phyloP scores from a whole-genome alignment of 306 rosid genomes.

The Lathyrus aphaca region DNA sequence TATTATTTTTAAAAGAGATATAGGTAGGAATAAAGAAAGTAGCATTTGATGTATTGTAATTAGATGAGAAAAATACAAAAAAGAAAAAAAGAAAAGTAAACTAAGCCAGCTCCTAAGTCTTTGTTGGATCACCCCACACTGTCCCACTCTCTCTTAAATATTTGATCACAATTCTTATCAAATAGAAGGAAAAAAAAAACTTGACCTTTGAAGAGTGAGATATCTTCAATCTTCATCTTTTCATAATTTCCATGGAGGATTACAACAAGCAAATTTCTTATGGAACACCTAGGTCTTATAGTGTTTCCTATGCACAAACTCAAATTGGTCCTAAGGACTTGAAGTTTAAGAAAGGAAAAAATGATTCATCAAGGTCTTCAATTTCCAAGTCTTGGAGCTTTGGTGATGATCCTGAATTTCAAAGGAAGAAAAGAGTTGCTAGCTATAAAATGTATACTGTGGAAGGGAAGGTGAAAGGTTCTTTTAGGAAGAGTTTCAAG shows the following conservation, averaged over 20 bases:
- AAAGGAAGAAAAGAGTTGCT: constrained; percentile 82
- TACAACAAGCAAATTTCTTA: constrained; percentile 50
- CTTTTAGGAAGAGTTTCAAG: constrained; percentile 69
- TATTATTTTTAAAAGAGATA: too few species aligned
- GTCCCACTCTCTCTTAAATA: constrained; percentile 13
- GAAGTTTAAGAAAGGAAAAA: constrained; percentile 63
- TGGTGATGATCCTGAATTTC: constrained; percentile 67
- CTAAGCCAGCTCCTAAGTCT: constrained; percentile 19
- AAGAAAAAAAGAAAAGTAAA: constrained; percentile 12
- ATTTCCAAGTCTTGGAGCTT: constrained; percentile 55
- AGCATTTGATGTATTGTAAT: too few species aligned
- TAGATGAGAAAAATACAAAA: neutral
- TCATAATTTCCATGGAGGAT: constrained; percentile 54
- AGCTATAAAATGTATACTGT: constrained; percentile 75
- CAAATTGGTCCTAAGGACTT: constrained; percentile 50
- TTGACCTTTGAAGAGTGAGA: constrained; percentile 11
- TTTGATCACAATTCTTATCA: neutral
- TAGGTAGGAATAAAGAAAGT: too few species aligned
- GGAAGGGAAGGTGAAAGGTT: constrained; percentile 80
- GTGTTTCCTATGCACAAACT: constrained; percentile 54
- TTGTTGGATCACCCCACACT: constrained; percentile 33
- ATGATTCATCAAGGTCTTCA: constrained; percentile 38
- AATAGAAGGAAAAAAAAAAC: neutral
- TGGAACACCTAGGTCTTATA: constrained; percentile 51
- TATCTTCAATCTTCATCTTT: neutral